Conservation (phyloP, 2,329 filamentous ascomycete genomes). For the Aspergillus sergii region DNA sequence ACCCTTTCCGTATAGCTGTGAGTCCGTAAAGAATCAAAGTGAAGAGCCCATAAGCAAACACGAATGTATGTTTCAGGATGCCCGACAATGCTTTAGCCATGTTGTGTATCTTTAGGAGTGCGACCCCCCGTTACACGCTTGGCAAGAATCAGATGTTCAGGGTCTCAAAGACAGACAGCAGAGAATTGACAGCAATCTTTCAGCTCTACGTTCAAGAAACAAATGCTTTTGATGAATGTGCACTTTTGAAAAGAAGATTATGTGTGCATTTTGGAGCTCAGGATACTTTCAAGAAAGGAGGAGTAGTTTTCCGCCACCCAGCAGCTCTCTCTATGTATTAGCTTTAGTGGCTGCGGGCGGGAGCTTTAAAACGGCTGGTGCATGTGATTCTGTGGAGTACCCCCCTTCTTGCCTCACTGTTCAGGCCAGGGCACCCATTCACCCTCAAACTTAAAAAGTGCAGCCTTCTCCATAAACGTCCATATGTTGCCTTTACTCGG, state of each 20-base stretch:
- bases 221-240: neutral
- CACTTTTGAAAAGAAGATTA: neutral
- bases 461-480: neutral
- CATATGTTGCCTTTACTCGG: neutral
- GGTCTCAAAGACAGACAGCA: neutral
- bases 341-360: slow-evolving; percentile 5
- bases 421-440: neutral
- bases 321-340: neutral
- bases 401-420: neutral
- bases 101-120: neutral
- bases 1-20: slow-evolving; percentile 34
- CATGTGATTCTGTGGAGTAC: slow-evolving; percentile 3
- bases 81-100: slow-evolving; percentile 28
- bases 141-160: neutral
- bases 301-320: neutral
- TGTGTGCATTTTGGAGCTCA: neutral
- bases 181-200: neutral
- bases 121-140: neutral
- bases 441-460: neutral
- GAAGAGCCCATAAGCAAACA: slow-evolving; percentile 40
- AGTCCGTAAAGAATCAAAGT: slow-evolving; percentile 36
- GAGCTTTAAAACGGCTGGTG: neutral
- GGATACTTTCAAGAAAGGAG: neutral
- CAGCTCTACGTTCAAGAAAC: neutral
- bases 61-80: slow-evolving; percentile 20